phyloP scores from a whole-genome alignment of 352 stramenopile species.

The Pythium utonaiense region DNA sequence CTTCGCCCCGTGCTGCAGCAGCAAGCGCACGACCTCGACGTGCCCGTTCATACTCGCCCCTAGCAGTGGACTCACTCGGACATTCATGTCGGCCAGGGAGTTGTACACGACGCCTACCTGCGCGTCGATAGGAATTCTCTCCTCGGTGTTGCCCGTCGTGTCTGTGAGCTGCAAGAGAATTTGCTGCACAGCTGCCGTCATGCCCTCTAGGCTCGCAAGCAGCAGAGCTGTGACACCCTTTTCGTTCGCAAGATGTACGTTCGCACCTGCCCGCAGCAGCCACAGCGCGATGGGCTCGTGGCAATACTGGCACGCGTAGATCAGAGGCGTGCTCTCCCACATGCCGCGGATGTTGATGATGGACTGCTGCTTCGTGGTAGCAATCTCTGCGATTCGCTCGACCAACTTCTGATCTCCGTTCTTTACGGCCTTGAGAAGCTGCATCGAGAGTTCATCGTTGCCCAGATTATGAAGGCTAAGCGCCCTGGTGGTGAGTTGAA shows the following conservation, averaged over 20 bases:
- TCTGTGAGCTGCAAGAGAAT: constrained; percentile 24
- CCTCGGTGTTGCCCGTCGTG: not conserved
- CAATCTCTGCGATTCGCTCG: constrained; percentile 26
- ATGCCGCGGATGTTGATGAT: constrained; percentile 70
- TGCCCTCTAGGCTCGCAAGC: constrained; percentile 65
- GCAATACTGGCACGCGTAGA: constrained; percentile 71
- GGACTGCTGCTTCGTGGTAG: constrained; percentile 1
- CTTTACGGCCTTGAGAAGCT: constrained; percentile 69
- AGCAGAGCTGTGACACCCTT: constrained; percentile 68
- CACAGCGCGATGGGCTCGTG: constrained; percentile 51
- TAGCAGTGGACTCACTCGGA: constrained; percentile 50
- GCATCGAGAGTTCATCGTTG: constrained; percentile 48
- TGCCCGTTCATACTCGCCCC: constrained; percentile 77
- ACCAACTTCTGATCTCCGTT: constrained; percentile 43
- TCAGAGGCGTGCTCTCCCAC: constrained; percentile 80
- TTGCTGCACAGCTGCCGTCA: constrained; percentile 38
- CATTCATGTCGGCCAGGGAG: constrained; percentile 51
- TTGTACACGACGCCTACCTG: constrained; percentile 79
- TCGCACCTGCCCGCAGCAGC: constrained; percentile 44
- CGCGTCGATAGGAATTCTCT: constrained; percentile 26
- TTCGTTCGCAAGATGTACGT: constrained; percentile 52
- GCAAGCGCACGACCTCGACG: constrained; percentile 37
- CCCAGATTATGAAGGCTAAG: constrained; percentile 20
- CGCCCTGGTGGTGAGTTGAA: not conserved
- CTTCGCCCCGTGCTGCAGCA: constrained; percentile 36